Evolutionary conservation across 2,329 filamentous ascomycete species (phyloP).

Genomic region (Diaporthe helianthi): DNA sequence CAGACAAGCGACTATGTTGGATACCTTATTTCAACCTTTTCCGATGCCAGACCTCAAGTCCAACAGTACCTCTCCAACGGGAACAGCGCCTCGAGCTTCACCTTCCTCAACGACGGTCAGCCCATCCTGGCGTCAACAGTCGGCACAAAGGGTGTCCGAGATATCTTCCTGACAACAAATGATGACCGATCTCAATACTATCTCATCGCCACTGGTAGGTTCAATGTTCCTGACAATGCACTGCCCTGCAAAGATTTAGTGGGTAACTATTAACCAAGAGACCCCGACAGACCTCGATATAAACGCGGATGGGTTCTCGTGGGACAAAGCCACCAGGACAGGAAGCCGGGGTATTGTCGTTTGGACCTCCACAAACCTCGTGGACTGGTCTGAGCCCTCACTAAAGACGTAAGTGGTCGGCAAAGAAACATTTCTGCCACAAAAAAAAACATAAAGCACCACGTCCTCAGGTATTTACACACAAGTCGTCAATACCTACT

Average conservation of each 20-base stretch:
- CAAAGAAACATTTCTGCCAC: neutral
- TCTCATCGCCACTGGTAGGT: slow-evolving; percentile 42
- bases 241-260: no score
- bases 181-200: slow-evolving; percentile 45
- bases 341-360: slow-evolving; percentile 47
- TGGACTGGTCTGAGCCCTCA: slow-evolving; percentile 44
- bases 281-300: slow-evolving; percentile 45
- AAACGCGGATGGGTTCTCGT: slow-evolving; percentile 44
- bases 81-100: slow-evolving; percentile 43
- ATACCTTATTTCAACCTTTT: slow-evolving; percentile 48
- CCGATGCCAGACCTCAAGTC: slow-evolving; percentile 43
- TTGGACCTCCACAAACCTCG: slow-evolving; percentile 46
- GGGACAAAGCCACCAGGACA: slow-evolving; percentile 45
- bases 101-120: slow-evolving; percentile 43
- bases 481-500: no score
- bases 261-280: neutral
- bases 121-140: slow-evolving; percentile 45
- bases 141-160: slow-evolving; percentile 45
- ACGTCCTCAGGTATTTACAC: neutral
- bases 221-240: no score
- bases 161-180: slow-evolving; percentile 46
- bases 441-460: neutral
- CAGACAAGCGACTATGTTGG: slow-evolving; percentile 40
- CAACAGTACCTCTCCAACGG: slow-evolving; percentile 46
- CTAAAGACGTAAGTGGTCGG: slow-evolving; percentile 36